Evolutionary conservation across 176 grass and related monocot genomes (phyloP).

Genomic region (Leersia perrieri): DNA sequence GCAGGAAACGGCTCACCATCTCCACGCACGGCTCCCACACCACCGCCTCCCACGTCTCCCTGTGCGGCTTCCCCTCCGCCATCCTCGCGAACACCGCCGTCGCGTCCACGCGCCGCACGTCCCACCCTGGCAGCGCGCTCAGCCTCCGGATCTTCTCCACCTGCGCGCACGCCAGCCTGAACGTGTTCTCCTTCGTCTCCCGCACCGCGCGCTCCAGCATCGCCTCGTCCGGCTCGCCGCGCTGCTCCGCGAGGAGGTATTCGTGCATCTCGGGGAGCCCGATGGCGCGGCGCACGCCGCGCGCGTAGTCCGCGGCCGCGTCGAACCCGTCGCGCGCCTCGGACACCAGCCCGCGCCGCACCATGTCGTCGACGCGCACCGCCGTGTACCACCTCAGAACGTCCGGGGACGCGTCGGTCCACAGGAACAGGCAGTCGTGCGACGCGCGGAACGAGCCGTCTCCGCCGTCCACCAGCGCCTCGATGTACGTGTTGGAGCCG

Average conservation of each 20-base stretch:
- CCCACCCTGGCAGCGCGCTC: conserved; percentile 38
- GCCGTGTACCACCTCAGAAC: conserved; percentile 40
- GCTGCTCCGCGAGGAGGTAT: conserved; percentile 43
- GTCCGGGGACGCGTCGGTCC: conserved; percentile 43
- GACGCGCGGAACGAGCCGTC: background rate
- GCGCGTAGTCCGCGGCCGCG: conserved; percentile 48
- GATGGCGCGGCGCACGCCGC: conserved; percentile 49
- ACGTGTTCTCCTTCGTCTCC: conserved; percentile 56
- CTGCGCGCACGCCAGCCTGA: conserved; percentile 45
- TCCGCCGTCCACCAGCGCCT: conserved; percentile 20
- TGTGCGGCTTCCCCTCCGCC: background rate
- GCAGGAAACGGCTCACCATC: conserved; percentile 10
- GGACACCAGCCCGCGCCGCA: conserved; percentile 42
- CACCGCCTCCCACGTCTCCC: background rate
- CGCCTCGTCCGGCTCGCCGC: background rate
- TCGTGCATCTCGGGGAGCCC: conserved; percentile 61
- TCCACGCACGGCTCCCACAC: background rate
- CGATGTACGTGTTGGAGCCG: conserved; percentile 36
- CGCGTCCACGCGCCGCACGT: conserved; percentile 29
- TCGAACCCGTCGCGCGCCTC: conserved; percentile 50
- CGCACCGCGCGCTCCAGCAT: conserved; percentile 33
- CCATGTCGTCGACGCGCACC: conserved; percentile 57
- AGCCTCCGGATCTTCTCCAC: conserved; percentile 47
- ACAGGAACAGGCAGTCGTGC: conserved; percentile 30
- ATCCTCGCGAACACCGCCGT: conserved; percentile 37